These are phyloP conservation scores for Phytophthora ramorum DNA, from an alignment of 352 stramenopile species.

Conservation along the genomic window DNA sequence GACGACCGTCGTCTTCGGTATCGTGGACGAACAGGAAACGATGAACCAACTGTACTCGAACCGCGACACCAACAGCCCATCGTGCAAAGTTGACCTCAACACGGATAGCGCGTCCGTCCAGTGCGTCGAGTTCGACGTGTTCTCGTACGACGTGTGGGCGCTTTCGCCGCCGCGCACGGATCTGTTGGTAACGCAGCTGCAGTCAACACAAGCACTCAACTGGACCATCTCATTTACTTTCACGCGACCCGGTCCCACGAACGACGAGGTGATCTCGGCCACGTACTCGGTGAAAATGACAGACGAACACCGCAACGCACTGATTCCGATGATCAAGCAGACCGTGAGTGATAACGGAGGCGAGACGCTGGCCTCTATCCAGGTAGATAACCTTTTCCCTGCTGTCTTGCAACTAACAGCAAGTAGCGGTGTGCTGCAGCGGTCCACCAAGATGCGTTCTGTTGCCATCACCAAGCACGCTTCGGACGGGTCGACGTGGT, in stretches of 20 bases:
- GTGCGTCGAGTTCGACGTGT: constrained; percentile 80
- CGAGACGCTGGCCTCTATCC: constrained; percentile 50
- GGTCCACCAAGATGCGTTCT: constrained; percentile 59
- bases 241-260: constrained; percentile 60
- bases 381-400: constrained; percentile 59
- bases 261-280: constrained; percentile 65
- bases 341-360: constrained; percentile 39
- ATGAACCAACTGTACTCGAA: constrained; percentile 82
- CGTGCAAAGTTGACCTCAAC: constrained; percentile 62
- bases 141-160: constrained; percentile 78
- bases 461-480: constrained; percentile 72
- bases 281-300: constrained; percentile 61
- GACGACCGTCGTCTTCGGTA: constrained; percentile 69
- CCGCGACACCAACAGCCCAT: constrained; percentile 74
- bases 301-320: constrained; percentile 57
- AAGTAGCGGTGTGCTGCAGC: constrained; percentile 59
- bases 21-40: constrained; percentile 77
- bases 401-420: constrained; percentile 79
- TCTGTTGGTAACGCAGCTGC: constrained; percentile 70
- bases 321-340: constrained; percentile 84
- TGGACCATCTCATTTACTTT: constrained; percentile 84
- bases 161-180: constrained; percentile 78
- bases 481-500: constrained; percentile 65
- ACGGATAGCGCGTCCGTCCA: constrained; percentile 82
- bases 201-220: constrained; percentile 71